Percentiles rank a stretch among this genome's conserved stretches.
These are phyloP conservation scores for Ceratocystis harringtonii DNA, from an alignment of 2,329 filamentous ascomycete species.

Conservation along the genomic window DNA sequence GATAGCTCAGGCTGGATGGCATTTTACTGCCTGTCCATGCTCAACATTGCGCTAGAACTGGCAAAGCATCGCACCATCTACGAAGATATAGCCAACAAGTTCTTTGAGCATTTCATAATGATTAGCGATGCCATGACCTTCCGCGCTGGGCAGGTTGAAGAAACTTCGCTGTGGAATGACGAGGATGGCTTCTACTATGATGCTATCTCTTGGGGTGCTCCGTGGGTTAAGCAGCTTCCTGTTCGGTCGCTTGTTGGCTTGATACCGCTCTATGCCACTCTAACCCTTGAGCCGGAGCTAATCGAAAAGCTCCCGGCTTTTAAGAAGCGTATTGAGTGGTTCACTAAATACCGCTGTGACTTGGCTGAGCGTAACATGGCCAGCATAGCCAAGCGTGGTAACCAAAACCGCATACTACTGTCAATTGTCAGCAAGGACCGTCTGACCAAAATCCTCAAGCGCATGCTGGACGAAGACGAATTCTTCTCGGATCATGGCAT, in stretches of 20 bases:
- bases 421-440: conserved; percentile 87
- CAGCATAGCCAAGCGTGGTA: conserved; percentile 78
- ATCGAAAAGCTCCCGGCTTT: conserved; percentile 84
- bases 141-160: conserved; percentile 51
- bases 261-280: conserved; percentile 81
- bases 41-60: conserved; percentile 89
- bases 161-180: conserved; percentile 88
- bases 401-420: conserved; percentile 73
- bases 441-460: conserved; percentile 72
- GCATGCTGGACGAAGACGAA: conserved; percentile 89
- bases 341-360: conserved; percentile 74
- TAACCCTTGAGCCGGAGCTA: conserved; percentile 85
- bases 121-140: conserved; percentile 96
- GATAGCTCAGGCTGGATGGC: conserved; percentile 99
- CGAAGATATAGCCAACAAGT: conserved; percentile 94
- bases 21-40: conserved; percentile 91
- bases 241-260: conserved; percentile 84
- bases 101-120: conserved; percentile 96
- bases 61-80: conserved; percentile 91
- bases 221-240: conserved; percentile 82
- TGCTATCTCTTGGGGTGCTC: conserved; percentile 89
- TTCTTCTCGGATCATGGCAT: conserved; percentile 86
- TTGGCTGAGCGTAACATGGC: conserved; percentile 88
- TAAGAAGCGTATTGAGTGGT: conserved; percentile 89
- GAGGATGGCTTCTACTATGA: conserved; percentile 97